A percentile compares a stretch with the other conserved stretches of the same genome.
Conservation (phyloP, 768 basidiomycete species). For the Trametes elegans region DNA sequence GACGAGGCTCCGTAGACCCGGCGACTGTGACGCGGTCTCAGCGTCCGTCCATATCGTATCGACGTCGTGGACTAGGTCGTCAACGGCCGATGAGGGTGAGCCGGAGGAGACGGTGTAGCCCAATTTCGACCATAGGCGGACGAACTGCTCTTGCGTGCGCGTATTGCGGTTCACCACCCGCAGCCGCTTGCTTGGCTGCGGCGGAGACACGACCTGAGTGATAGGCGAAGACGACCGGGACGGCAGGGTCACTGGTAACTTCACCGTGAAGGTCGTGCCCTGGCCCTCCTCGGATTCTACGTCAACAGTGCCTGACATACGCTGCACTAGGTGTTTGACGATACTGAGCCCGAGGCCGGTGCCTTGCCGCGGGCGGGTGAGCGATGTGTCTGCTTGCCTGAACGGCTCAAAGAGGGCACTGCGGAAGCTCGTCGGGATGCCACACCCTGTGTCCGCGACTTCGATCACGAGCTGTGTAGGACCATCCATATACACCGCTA, state of each 20-base stretch:
- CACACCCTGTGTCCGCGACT: slow-evolving; percentile 29
- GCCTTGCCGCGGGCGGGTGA: slow-evolving; percentile 27
- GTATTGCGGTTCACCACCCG: slow-evolving; percentile 25
- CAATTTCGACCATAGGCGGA: slow-evolving; percentile 21
- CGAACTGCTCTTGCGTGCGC: slow-evolving; percentile 23
- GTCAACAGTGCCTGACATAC: slow-evolving; percentile 29
- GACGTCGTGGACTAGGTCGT: slow-evolving; percentile 16
- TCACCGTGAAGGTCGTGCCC: slow-evolving; percentile 28
- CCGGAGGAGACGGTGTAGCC: slow-evolving; percentile 15
- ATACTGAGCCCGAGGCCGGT: slow-evolving; percentile 31
- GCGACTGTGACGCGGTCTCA: slow-evolving; percentile 19
- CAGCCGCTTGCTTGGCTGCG: slow-evolving; percentile 15
- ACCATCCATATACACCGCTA: slow-evolving; percentile 19
- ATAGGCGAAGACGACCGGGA: slow-evolving; percentile 5
- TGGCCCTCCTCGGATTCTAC: slow-evolving; percentile 27
- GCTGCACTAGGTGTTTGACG: slow-evolving; percentile 31
- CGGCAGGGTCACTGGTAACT: slow-evolving; percentile 23
- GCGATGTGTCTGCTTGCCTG: slow-evolving; percentile 28
- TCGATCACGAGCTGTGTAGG: slow-evolving; percentile 20
- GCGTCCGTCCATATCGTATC: slow-evolving; percentile 28
- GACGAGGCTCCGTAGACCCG: slow-evolving; percentile 20
- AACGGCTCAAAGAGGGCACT: slow-evolving; percentile 29
- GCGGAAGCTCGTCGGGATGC: slow-evolving; percentile 28
- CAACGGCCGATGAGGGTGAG: neutral
- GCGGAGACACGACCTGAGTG: neutral